These are phyloP conservation scores for Salvia hispanica DNA, from an alignment of 257 asterid genomes.

Conservation along the genomic window DNA sequence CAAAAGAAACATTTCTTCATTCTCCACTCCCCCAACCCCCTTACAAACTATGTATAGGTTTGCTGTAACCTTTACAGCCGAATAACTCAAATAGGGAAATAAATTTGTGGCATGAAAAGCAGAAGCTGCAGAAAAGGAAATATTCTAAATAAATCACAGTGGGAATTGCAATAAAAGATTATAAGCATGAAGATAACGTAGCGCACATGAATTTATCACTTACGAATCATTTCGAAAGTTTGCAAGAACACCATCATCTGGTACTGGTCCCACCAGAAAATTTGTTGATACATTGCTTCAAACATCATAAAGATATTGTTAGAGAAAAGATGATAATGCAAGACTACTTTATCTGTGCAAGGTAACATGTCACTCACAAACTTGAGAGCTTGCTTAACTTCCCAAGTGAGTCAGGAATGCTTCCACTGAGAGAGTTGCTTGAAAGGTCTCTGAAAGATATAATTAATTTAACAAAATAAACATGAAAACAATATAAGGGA, in stretches of 20 bases:
- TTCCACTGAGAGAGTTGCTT: constrained; percentile 95
- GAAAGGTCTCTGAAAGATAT: constrained; percentile 80
- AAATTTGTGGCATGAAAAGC: constrained; percentile 21
- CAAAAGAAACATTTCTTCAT: constrained; percentile 5
- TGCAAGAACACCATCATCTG: constrained; percentile 79
- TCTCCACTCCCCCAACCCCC: constrained; percentile 2
- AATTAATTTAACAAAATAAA: not conserved
- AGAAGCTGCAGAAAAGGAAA: constrained; percentile 20
- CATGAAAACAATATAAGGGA: constrained; percentile 24
- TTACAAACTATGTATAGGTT: not conserved
- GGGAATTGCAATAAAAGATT: constrained; percentile 9
- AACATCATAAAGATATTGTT: constrained; percentile 38
- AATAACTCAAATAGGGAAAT: constrained; percentile 19
- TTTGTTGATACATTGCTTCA: constrained; percentile 93
- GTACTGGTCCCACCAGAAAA: constrained; percentile 85
- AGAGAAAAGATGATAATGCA: constrained; percentile 31
- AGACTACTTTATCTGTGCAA: constrained; percentile 21
- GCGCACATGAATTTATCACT: constrained; percentile 37
- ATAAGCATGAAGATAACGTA: constrained; percentile 13
- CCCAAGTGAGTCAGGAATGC: constrained; percentile 89
- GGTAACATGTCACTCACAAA: constrained; percentile 62
- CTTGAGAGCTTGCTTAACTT: constrained; percentile 64
- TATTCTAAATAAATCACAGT: constrained; percentile 9
- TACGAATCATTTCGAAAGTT: constrained; percentile 77
- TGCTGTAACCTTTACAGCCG: constrained; percentile 10